phyloP scores from a whole-genome alignment of 2,329 filamentous ascomycete species.

The Aspergillus sp. region DNA sequence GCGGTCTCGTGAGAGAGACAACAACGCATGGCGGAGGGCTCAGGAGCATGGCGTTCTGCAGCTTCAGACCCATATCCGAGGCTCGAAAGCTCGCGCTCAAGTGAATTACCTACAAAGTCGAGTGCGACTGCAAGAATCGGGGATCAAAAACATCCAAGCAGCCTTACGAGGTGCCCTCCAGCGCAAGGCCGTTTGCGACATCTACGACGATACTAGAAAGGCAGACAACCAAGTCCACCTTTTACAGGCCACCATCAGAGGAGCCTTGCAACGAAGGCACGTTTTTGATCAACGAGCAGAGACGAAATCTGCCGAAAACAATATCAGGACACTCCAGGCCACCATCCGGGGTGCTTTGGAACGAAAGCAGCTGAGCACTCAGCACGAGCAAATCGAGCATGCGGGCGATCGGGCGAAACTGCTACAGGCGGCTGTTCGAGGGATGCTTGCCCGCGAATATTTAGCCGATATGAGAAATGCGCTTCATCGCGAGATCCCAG shows the following conservation, averaged over 20 bases:
- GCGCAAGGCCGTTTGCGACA: slow-evolving; percentile 34
- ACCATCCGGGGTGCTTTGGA: slow-evolving; percentile 58
- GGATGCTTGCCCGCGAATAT: slow-evolving; percentile 38
- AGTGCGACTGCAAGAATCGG: slow-evolving; percentile 32
- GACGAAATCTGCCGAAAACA: slow-evolving; percentile 35
- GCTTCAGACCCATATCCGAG: slow-evolving; percentile 72
- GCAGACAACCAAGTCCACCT: slow-evolving; percentile 53
- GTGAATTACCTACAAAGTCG: slow-evolving; percentile 33
- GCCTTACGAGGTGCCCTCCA: slow-evolving; percentile 43
- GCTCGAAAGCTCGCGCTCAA: slow-evolving; percentile 34
- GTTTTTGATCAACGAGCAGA: slow-evolving; percentile 14
- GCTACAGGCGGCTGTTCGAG: slow-evolving; percentile 53
- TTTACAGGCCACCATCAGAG: slow-evolving; percentile 51
- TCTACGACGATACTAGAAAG: slow-evolving; percentile 53
- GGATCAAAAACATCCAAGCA: slow-evolving; percentile 45
- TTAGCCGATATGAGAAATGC: slow-evolving; percentile 15
- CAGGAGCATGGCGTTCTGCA: slow-evolving; percentile 63
- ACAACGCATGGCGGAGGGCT: slow-evolving; percentile 62
- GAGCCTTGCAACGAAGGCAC: slow-evolving; percentile 30
- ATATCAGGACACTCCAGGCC: slow-evolving; percentile 54
- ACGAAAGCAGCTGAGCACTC: slow-evolving; percentile 36
- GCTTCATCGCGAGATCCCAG: slow-evolving; percentile 17
- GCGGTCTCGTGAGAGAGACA: slow-evolving; percentile 52
- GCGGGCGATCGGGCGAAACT: slow-evolving; percentile 40
- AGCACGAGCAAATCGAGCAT: slow-evolving; percentile 35